Percentiles rank a stretch among this genome's conserved stretches.
phyloP scores from a whole-genome alignment of 805 yeast species.

The Candida endomychidarum region DNA sequence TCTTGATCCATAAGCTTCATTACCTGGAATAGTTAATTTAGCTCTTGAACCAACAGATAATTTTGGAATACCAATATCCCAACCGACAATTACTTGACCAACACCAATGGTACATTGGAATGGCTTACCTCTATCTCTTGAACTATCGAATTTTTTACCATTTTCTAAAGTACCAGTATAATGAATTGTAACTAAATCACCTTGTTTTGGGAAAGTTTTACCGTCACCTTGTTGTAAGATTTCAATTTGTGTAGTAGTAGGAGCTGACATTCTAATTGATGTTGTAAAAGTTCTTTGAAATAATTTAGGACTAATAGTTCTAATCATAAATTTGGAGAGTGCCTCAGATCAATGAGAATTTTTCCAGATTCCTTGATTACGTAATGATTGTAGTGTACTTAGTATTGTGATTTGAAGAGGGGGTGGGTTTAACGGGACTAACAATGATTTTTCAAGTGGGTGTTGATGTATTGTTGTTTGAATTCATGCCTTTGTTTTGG shows the following conservation, averaged over 20 bases:
- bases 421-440: too few species aligned
- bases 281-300: conserved; percentile 2
- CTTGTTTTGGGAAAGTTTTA: conserved; percentile 77
- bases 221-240: conserved; percentile 71
- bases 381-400: background rate
- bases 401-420: too few species aligned
- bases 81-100: conserved; percentile 94
- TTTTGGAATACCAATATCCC: conserved; percentile 95
- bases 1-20: conserved; percentile 89
- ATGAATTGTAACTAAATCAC: conserved; percentile 90
- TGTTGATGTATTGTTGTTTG: too few species aligned
- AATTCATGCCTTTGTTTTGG: too few species aligned
- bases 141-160: conserved; percentile 95
- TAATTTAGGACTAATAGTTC: conserved; percentile 5
- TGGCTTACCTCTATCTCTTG: conserved; percentile 92
- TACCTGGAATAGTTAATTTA: conserved; percentile 86
- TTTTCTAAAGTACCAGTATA: conserved; percentile 93
- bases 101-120: conserved; percentile 94
- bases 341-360: conserved; percentile 2
- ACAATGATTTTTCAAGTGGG: too few species aligned
- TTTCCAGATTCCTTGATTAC: background rate
- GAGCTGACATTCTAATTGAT: conserved; percentile 20
- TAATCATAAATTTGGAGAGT: conserved; percentile 3
- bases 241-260: conserved; percentile 42
- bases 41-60: conserved; percentile 93